Evolutionary conservation across 2,329 filamentous ascomycete genomes (phyloP).

Genomic region (Neurospora crassa): DNA sequence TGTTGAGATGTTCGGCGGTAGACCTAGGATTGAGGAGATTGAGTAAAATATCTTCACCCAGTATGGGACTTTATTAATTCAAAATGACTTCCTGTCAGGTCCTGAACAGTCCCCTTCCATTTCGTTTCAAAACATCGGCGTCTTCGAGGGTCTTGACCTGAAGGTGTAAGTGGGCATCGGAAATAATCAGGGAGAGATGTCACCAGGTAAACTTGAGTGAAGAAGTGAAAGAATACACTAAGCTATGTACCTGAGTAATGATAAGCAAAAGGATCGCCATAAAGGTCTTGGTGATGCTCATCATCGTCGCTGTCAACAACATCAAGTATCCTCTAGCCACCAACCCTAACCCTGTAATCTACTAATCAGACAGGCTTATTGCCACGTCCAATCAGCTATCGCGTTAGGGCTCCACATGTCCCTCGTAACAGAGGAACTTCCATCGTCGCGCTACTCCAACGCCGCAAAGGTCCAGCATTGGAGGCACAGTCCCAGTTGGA

Average conservation of each 20-base stretch:
- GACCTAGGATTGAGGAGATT: conserved; percentile 49
- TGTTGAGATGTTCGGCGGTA: conserved; percentile 4
- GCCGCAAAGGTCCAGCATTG: background rate
- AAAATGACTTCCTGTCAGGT: background rate
- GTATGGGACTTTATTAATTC: background rate
- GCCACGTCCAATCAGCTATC: background rate
- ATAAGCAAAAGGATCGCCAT: too few species aligned
- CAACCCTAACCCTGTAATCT: background rate
- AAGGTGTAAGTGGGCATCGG: background rate
- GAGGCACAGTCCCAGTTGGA: background rate
- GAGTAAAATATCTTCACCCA: conserved; percentile 31
- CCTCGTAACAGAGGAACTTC: background rate
- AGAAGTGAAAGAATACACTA: background rate
- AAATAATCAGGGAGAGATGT: background rate
- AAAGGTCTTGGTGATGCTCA: background rate
- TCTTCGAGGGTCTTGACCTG: background rate
- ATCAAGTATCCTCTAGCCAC: background rate
- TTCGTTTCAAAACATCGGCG: background rate
- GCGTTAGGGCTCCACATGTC: background rate
- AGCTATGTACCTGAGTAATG: background rate
- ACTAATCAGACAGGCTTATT: background rate
- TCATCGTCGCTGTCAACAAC: background rate
- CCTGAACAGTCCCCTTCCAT: background rate
- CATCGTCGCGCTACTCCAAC: background rate
- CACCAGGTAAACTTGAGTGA: background rate